Percentiles rank a stretch among this genome's conserved stretches.
Evolutionary conservation across 306 rosid species (phyloP).

Genomic region (Urtica urens): DNA sequence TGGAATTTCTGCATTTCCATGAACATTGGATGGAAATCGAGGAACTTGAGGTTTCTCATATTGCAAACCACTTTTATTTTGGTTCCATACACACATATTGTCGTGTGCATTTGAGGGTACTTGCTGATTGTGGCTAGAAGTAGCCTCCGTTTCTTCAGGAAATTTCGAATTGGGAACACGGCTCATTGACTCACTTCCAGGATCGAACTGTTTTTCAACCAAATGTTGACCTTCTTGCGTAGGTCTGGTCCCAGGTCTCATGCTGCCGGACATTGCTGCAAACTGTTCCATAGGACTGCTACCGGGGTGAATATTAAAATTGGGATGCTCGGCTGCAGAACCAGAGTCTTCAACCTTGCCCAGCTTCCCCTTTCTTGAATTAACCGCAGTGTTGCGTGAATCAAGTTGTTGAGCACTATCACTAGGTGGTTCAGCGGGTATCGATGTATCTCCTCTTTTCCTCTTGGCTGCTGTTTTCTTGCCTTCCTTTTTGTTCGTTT

Average conservation of each 20-base stretch:
- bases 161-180: constrained; percentile 30
- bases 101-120: constrained; percentile 21
- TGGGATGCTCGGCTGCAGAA: constrained; percentile 45
- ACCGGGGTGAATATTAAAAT: constrained; percentile 33
- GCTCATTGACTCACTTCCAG: constrained; percentile 32
- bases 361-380: constrained; percentile 72
- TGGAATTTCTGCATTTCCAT: constrained; percentile 23
- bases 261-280: constrained; percentile 32
- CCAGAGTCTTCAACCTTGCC: constrained; percentile 58
- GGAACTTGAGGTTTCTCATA: constrained; percentile 41
- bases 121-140: constrained; percentile 40
- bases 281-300: constrained; percentile 41
- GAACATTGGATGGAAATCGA: constrained; percentile 29
- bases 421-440: constrained; percentile 45
- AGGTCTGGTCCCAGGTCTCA: constrained; percentile 36
- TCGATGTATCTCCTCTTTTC: constrained; percentile 75
- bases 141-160: constrained; percentile 47
- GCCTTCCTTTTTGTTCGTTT: constrained; percentile 56
- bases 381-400: constrained; percentile 45
- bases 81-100: constrained; percentile 27
- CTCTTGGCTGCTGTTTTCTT: constrained; percentile 63
- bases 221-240: constrained; percentile 49
- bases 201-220: constrained; percentile 32
- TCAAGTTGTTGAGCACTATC: constrained; percentile 59
- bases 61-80: constrained; percentile 28